phyloP scores from a whole-genome alignment of 768 basidiomycete genomes.

The Candolleomyces aberdarensis region DNA sequence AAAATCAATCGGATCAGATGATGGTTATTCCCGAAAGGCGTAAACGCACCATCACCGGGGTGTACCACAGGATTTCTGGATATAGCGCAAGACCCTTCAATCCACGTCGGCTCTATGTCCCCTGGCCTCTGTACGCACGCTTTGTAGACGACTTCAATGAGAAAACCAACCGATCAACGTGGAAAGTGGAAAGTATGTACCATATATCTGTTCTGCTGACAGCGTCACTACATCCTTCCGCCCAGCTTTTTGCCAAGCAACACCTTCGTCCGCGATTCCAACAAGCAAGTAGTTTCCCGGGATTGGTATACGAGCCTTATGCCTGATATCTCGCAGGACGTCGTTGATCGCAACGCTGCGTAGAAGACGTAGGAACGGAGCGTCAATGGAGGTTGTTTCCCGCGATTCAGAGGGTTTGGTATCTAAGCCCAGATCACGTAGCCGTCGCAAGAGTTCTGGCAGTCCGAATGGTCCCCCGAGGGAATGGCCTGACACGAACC shows the following conservation, averaged over 20 bases:
- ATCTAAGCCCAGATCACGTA: constrained; percentile 40
- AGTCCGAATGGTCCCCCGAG: constrained; percentile 48
- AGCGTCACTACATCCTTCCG: constrained; percentile 52
- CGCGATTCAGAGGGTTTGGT: constrained; percentile 27
- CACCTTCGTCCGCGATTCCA: constrained; percentile 82
- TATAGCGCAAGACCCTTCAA: constrained; percentile 61
- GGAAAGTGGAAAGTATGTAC: constrained; percentile 31
- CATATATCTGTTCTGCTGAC: constrained; percentile 60
- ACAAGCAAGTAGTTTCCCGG: constrained; percentile 68
- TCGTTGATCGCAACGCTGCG: constrained; percentile 62
- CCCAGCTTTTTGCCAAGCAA: constrained; percentile 53
- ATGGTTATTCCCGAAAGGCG: background rate
- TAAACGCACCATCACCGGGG: constrained; percentile 62
- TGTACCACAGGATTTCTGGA: constrained; percentile 74
- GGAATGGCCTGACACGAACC: constrained; percentile 46
- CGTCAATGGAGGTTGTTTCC: constrained; percentile 36
- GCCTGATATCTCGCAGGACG: constrained; percentile 71
- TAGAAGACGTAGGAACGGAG: constrained; percentile 54
- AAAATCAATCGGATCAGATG: background rate
- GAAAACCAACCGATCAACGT: too few species aligned
- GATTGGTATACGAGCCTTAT: constrained; percentile 70
- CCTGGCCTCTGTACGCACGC: constrained; percentile 57
- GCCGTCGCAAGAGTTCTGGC: constrained; percentile 44
- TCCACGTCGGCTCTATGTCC: constrained; percentile 47
- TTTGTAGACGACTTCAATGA: constrained; percentile 19